Percentiles rank a stretch among this genome's conserved stretches.
These are phyloP conservation scores for Penicillium sp. DNA, from an alignment of 2,329 filamentous ascomycete genomes.

Conservation along the genomic window DNA sequence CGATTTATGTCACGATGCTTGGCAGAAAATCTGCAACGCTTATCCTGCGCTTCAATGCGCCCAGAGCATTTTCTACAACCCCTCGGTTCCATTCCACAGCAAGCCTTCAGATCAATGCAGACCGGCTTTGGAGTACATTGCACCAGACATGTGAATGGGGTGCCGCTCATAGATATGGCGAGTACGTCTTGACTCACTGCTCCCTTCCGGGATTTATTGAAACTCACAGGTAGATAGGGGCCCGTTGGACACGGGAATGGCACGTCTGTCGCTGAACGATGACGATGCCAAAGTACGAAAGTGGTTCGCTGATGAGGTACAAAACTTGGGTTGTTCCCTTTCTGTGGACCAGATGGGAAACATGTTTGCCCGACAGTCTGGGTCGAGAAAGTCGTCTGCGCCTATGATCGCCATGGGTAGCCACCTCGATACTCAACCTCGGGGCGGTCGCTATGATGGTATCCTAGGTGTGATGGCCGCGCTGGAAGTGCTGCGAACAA, in stretches of 20 bases:
- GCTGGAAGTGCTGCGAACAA: slow-evolving; percentile 67
- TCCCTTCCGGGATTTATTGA: too few relatives aligned
- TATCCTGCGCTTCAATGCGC: slow-evolving; percentile 15
- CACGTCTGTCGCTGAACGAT: slow-evolving; percentile 69
- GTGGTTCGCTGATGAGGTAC: slow-evolving; percentile 68
- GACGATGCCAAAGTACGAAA: slow-evolving; percentile 67
- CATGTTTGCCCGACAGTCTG: slow-evolving; percentile 35
- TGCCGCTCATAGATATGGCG: slow-evolving; percentile 33
- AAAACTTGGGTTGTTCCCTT: slow-evolving; percentile 64
- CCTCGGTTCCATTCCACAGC: slow-evolving; percentile 21
- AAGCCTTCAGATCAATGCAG: slow-evolving; percentile 34
- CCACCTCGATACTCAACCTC: slow-evolving; percentile 38
- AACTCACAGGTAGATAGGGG: slow-evolving; percentile 16
- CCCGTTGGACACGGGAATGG: slow-evolving; percentile 61
- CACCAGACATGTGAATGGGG: slow-evolving; percentile 41
- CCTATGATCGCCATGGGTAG: slow-evolving; percentile 54
- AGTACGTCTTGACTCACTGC: slow-evolving; percentile 24
- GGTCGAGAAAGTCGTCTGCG: slow-evolving; percentile 21
- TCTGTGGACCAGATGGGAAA: slow-evolving; percentile 65
- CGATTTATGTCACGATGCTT: slow-evolving; percentile 14
- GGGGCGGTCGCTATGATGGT: slow-evolving; percentile 65
- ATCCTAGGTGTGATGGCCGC: slow-evolving; percentile 72
- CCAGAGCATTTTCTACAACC: slow-evolving; percentile 18
- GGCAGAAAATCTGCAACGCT: slow-evolving; percentile 9
- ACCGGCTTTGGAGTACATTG: slow-evolving; percentile 35